phyloP scores from a whole-genome alignment of 1,139 yeast species.

The Pichia inconspicua region DNA sequence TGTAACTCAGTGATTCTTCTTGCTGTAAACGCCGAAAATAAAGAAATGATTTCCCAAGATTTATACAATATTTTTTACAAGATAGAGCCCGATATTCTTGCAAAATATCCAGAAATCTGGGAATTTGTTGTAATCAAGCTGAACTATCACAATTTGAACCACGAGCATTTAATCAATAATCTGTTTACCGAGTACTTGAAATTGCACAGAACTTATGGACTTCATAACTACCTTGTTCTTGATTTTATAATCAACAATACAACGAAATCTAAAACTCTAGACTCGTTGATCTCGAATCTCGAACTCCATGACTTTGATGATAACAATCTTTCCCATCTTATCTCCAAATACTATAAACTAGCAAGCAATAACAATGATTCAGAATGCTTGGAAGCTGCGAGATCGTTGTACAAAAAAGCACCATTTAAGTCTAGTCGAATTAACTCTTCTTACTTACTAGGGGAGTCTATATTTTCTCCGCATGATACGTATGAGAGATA shows the following conservation, averaged over 20 bases:
- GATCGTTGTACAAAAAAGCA: slow-evolving; percentile 15
- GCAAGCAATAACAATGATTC: slow-evolving; percentile 9
- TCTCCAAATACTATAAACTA: slow-evolving; percentile 22
- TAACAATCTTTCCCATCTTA: slow-evolving; percentile 19
- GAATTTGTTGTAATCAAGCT: slow-evolving; percentile 21
- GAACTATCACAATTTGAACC: slow-evolving; percentile 15
- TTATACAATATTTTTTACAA: slow-evolving; percentile 14
- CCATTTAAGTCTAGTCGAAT: slow-evolving; percentile 18
- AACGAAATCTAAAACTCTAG: slow-evolving; percentile 8
- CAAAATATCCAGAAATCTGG: slow-evolving; percentile 26
- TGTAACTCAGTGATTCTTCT: slow-evolving; percentile 24
- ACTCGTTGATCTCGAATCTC: slow-evolving; percentile 13
- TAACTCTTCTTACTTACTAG: slow-evolving; percentile 27
- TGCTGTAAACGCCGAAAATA: slow-evolving; percentile 11
- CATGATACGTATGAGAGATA: slow-evolving; percentile 32
- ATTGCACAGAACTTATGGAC: slow-evolving; percentile 4
- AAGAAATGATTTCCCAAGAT: slow-evolving; percentile 13
- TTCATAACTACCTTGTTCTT: slow-evolving; percentile 15
- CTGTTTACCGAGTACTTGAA: slow-evolving; percentile 17
- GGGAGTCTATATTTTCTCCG: slow-evolving; percentile 39
- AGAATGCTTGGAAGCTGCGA: slow-evolving; percentile 19
- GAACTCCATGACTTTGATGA: slow-evolving; percentile 18
- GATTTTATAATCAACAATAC: slow-evolving; percentile 21
- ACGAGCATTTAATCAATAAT: slow-evolving; percentile 11
- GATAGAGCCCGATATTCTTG: slow-evolving; percentile 16